Conservation (phyloP, 768 basidiomycete species). For the Pleurotus eryngii region DNA sequence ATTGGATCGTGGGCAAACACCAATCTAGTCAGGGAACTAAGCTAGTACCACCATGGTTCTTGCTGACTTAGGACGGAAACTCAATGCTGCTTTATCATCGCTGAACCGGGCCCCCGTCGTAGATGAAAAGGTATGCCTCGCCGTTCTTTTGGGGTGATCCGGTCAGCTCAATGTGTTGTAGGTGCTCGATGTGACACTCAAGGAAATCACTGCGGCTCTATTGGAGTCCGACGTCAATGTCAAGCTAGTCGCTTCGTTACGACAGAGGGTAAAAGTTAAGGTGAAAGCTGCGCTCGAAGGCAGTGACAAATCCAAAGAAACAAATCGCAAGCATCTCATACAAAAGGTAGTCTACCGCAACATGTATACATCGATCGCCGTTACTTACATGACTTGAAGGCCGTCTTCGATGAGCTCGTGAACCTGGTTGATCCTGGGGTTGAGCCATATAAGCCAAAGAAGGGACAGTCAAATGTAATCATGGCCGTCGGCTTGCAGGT, state of each 20-base stretch:
- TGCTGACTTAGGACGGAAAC: constrained; percentile 89
- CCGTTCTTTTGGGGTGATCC: neutral
- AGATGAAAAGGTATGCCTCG: constrained; percentile 76
- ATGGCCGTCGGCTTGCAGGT: constrained; percentile 98
- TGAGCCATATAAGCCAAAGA: constrained; percentile 94
- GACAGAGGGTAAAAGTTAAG: constrained; percentile 87
- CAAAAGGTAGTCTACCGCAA: constrained; percentile 68
- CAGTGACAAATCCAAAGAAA: constrained; percentile 71
- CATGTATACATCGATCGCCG: too few species aligned
- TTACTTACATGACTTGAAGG: constrained; percentile 39
- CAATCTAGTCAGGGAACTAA: constrained; percentile 3
- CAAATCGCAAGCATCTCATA: constrained; percentile 81
- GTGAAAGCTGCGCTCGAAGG: constrained; percentile 79
- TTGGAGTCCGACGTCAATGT: constrained; percentile 98
- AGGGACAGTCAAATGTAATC: constrained; percentile 89
- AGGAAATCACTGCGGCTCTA: constrained; percentile 91
- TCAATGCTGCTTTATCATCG: constrained; percentile 91
- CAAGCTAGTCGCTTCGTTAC: constrained; percentile 83
- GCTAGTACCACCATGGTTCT: constrained; percentile 71
- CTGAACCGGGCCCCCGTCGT: constrained; percentile 83
- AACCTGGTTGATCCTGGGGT: constrained; percentile 92
- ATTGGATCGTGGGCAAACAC: neutral
- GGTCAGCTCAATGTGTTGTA: constrained; percentile 23
- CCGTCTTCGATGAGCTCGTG: constrained; percentile 96
- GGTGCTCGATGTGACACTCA: constrained; percentile 92